These are phyloP conservation scores for Elsinoe necatrix DNA, from an alignment of 2,329 filamentous ascomycete species.

Conservation along the genomic window DNA sequence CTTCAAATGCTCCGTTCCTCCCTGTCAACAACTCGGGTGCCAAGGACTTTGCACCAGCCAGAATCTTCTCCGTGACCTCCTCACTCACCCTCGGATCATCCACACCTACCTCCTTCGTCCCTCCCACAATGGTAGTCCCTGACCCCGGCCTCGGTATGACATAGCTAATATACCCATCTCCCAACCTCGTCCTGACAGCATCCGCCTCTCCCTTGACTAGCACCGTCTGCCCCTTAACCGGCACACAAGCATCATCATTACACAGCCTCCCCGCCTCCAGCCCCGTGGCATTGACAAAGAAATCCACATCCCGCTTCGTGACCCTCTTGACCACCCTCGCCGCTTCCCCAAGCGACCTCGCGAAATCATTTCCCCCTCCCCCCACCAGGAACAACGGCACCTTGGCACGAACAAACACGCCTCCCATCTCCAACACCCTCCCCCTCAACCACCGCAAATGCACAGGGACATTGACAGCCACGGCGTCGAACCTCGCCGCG, in stretches of 20 bases:
- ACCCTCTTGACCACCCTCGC: not conserved
- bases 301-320: conserved; percentile 12
- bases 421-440: not conserved
- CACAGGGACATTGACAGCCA: not conserved
- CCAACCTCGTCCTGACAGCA: conserved; percentile 25
- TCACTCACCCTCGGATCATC: conserved; percentile 30
- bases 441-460: not conserved
- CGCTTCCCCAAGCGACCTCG: not conserved
- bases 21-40: conserved; percentile 31
- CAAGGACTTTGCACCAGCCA: conserved; percentile 30
- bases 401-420: not conserved
- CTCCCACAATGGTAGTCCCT: conserved; percentile 37
- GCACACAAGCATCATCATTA: conserved; percentile 30
- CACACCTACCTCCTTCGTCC: conserved; percentile 35
- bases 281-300: conserved; percentile 38
- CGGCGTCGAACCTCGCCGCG: not conserved
- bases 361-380: not conserved
- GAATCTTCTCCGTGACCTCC: conserved; percentile 30
- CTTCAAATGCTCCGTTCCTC: conserved; percentile 34
- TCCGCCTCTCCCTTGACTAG: conserved; percentile 37
- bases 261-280: conserved; percentile 34
- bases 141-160: conserved; percentile 36
- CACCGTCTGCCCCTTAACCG: conserved; percentile 40
- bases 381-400: not conserved
- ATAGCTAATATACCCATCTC: conserved; percentile 30